These are phyloP conservation scores for Leccinum subtestaceum DNA, from an alignment of 768 basidiomycete genomes.

Conservation along the genomic window DNA sequence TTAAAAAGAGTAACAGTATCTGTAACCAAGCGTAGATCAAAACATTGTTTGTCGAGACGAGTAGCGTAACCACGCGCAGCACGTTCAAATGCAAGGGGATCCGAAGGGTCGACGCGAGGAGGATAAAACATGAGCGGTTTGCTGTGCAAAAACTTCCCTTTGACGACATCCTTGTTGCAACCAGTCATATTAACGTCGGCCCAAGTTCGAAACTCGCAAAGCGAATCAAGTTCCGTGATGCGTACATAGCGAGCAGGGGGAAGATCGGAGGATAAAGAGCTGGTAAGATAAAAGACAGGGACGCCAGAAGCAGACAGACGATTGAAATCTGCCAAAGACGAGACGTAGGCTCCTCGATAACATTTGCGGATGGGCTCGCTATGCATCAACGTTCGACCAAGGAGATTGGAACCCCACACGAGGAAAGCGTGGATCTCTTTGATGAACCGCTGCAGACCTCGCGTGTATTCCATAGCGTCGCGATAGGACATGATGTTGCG, in stretches of 20 bases:
- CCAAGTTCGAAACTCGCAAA: background rate
- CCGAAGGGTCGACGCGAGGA: background rate
- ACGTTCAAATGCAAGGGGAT: background rate
- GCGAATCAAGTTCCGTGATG: no score
- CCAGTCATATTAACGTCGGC: background rate
- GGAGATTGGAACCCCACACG: background rate
- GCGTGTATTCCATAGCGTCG: background rate
- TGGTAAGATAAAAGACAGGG: background rate
- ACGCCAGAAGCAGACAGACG: background rate
- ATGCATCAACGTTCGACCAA: background rate
- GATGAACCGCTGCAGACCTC: background rate
- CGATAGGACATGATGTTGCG: background rate
- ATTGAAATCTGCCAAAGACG: background rate
- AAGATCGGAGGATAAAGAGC: background rate
- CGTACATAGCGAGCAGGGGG: background rate
- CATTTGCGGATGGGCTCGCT: background rate
- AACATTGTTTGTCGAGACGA: background rate
- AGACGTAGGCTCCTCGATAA: background rate
- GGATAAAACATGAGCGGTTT: conserved; percentile 2
- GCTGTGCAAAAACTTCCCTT: background rate
- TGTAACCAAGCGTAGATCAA: background rate
- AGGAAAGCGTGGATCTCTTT: background rate
- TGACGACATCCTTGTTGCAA: background rate
- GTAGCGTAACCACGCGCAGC: background rate
- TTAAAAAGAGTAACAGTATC: background rate